Percentiles rank a stretch among this genome's conserved stretches.
Evolutionary conservation across 1,284 basidiomycete species (phyloP).

Genomic region (Ceratobasidium sp.): DNA sequence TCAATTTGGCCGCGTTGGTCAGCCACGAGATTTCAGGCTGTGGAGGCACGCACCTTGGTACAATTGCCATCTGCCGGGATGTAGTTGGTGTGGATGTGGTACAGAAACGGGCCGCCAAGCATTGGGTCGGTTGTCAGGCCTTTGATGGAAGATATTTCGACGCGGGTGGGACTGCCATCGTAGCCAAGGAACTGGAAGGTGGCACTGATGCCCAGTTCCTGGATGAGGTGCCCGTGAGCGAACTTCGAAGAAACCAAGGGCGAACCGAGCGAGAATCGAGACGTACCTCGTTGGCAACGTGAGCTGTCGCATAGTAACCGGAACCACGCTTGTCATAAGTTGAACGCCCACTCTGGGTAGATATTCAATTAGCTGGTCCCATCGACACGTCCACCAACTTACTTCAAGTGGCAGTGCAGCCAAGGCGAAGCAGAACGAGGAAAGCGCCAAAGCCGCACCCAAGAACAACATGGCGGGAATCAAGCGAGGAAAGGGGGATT

Average conservation of each 20-base stretch:
- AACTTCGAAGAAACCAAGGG: neutral
- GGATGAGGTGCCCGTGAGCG: neutral
- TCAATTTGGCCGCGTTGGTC: neutral
- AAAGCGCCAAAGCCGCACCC: constrained; percentile 5
- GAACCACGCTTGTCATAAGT: neutral
- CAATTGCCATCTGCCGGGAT: constrained; percentile 49
- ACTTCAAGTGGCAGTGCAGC: neutral
- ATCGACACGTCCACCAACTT: neutral
- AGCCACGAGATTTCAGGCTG: neutral
- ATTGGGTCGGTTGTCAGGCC: constrained; percentile 29
- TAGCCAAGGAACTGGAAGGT: constrained; percentile 37
- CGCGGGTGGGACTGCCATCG: constrained; percentile 34
- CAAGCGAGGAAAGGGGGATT: neutral
- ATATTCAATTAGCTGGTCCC: neutral
- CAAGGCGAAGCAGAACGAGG: neutral
- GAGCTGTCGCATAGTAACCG: neutral
- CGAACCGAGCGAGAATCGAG: neutral
- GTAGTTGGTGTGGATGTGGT: constrained; percentile 51
- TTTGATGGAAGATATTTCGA: constrained; percentile 21
- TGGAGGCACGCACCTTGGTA: constrained; percentile 36
- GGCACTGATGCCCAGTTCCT: constrained; percentile 25
- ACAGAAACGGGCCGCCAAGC: constrained; percentile 30
- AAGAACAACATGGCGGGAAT: constrained; percentile 16
- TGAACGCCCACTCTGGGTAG: neutral
- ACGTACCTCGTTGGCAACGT: neutral